A percentile compares a stretch with the other conserved stretches of the same genome.
Evolutionary conservation across 2,329 filamentous ascomycete species (phyloP).

Genomic region (Stemphylium lycopersici): DNA sequence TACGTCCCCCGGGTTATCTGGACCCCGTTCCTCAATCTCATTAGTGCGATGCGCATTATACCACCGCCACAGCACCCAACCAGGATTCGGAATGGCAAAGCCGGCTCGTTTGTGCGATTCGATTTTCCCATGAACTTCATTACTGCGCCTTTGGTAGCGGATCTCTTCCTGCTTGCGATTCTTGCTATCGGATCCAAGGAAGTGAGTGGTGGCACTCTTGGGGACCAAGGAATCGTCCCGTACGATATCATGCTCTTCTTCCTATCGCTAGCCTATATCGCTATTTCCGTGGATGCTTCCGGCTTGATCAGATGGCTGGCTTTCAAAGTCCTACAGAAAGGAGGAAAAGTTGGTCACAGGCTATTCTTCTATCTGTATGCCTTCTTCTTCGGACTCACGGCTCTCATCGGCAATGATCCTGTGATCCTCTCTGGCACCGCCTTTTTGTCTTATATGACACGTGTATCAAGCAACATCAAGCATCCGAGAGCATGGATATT

Average conservation of each 20-base stretch:
- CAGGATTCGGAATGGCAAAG: slow-evolving; percentile 31
- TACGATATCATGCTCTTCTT: slow-evolving; percentile 79
- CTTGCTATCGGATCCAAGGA: slow-evolving; percentile 69
- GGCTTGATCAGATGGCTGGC: slow-evolving; percentile 73
- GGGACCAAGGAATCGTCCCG: slow-evolving; percentile 69
- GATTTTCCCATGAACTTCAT: slow-evolving; percentile 72
- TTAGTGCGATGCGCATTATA: slow-evolving; percentile 61
- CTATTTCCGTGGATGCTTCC: slow-evolving; percentile 77
- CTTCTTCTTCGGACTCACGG: slow-evolving; percentile 73
- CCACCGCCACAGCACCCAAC: slow-evolving; percentile 45
- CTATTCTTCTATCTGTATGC: slow-evolving; percentile 75
- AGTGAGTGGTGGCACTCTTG: slow-evolving; percentile 71
- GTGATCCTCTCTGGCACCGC: slow-evolving; percentile 76
- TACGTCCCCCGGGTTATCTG: slow-evolving; percentile 61
- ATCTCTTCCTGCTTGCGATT: slow-evolving; percentile 74
- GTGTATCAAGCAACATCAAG: slow-evolving; percentile 73
- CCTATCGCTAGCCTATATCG: slow-evolving; percentile 75
- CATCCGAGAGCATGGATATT: slow-evolving; percentile 76
- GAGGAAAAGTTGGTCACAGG: slow-evolving; percentile 68
- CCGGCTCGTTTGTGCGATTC: slow-evolving; percentile 56
- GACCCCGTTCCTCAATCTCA: slow-evolving; percentile 52
- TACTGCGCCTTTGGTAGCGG: slow-evolving; percentile 72
- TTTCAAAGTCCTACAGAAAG: slow-evolving; percentile 72
- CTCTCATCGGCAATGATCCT: slow-evolving; percentile 76
- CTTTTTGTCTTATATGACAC: slow-evolving; percentile 78